Percentiles rank a stretch among this genome's conserved stretches.
Evolutionary conservation across 2,329 filamentous ascomycete genomes (phyloP).

Genomic region (Beauveria rudraprayagi): DNA sequence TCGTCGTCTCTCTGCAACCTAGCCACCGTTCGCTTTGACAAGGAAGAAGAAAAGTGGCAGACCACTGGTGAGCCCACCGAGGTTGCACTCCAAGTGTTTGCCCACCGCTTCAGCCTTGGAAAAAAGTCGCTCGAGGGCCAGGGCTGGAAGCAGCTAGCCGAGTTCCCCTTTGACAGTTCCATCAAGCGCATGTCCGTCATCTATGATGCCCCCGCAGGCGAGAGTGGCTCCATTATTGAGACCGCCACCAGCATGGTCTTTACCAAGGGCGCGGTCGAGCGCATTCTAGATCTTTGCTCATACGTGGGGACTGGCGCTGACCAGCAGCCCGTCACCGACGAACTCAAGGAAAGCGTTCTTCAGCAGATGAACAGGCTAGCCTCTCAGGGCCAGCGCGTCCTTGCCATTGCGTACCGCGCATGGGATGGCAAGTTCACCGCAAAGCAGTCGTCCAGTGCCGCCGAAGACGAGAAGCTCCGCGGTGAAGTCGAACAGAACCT

Average conservation of each 20-base stretch:
- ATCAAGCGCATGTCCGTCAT: slow-evolving; percentile 77
- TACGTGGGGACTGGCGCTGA: slow-evolving; percentile 35
- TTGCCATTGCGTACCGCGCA: slow-evolving; percentile 61
- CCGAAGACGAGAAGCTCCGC: slow-evolving; percentile 43
- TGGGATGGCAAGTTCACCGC: slow-evolving; percentile 41
- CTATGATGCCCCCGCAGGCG: slow-evolving; percentile 44
- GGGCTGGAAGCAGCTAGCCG: slow-evolving; percentile 57
- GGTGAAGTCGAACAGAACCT: slow-evolving; percentile 58
- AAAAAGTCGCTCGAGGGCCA: slow-evolving; percentile 43
- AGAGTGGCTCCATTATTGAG: slow-evolving; percentile 30
- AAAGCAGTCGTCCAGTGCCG: slow-evolving; percentile 25
- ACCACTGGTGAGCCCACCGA: slow-evolving; percentile 66
- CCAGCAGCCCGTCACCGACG: slow-evolving; percentile 40
- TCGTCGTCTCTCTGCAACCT: slow-evolving; percentile 59
- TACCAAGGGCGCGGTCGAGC: slow-evolving; percentile 56
- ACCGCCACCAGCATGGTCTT: slow-evolving; percentile 44
- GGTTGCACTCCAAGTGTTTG: slow-evolving; percentile 68
- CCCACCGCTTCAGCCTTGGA: slow-evolving; percentile 56
- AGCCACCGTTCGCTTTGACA: slow-evolving; percentile 48
- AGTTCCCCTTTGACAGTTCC: slow-evolving; percentile 71
- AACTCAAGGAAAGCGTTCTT: slow-evolving; percentile 41
- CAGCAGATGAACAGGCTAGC: slow-evolving; percentile 51
- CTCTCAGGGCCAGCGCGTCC: slow-evolving; percentile 61
- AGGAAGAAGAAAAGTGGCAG: slow-evolving; percentile 52
- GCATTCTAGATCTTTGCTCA: slow-evolving; percentile 49